These are phyloP conservation scores for Penicillium taxi DNA, from an alignment of 495 filamentous ascomycete genomes.

Conservation along the genomic window DNA sequence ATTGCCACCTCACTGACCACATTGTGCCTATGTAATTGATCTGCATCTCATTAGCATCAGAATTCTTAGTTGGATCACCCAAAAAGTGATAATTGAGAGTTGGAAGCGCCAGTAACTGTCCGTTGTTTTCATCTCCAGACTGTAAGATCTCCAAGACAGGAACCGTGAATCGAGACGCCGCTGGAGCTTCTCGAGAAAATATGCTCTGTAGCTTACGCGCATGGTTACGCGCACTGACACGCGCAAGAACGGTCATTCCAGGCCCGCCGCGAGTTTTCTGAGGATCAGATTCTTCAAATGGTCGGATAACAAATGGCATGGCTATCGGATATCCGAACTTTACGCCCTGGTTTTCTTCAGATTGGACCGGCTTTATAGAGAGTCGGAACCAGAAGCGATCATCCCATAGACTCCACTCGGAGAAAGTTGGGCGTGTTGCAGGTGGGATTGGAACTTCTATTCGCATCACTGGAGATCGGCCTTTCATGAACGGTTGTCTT, in stretches of 20 bases:
- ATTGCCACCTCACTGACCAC: slow-evolving; percentile 31
- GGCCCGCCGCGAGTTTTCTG: slow-evolving; percentile 14
- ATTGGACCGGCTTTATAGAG: slow-evolving; percentile 6
- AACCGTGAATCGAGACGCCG: slow-evolving; percentile 30
- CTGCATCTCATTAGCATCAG: slow-evolving; percentile 5
- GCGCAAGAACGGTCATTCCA: too few species aligned
- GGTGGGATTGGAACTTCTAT: slow-evolving; percentile 5
- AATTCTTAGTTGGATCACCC: not conserved
- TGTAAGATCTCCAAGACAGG: slow-evolving; percentile 20
- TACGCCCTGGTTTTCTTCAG: not conserved
- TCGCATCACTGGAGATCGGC: slow-evolving; percentile 12
- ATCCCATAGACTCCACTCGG: slow-evolving; percentile 56
- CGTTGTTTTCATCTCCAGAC: slow-evolving; percentile 3
- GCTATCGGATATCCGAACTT: not conserved
- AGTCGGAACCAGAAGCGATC: slow-evolving; percentile 75
- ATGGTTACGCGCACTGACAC: too few species aligned
- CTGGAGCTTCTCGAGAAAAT: slow-evolving; percentile 21
- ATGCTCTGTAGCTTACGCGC: slow-evolving; percentile 1
- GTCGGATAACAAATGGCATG: slow-evolving; percentile 37
- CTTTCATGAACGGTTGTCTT: slow-evolving; percentile 42
- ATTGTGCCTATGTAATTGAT: slow-evolving; percentile 6
- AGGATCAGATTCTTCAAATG: slow-evolving; percentile 43
- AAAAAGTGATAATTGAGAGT: slow-evolving; percentile 20
- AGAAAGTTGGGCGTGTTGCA: slow-evolving; percentile 1
- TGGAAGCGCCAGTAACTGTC: slow-evolving; percentile 24